Conservation (phyloP, 345 rosid genomes). For the Euphorbia pulcherrima region DNA sequence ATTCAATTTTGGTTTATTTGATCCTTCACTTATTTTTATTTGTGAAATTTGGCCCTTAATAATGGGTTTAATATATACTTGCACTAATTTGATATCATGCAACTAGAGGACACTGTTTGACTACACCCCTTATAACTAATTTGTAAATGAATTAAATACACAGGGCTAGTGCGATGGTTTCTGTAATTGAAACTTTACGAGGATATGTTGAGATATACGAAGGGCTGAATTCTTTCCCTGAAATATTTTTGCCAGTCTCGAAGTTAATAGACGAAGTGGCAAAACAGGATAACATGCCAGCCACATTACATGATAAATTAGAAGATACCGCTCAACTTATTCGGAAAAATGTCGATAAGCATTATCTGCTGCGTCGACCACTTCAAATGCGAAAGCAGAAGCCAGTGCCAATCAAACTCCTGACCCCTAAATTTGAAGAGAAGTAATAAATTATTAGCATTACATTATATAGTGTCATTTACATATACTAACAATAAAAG, state of each 20-base stretch:
- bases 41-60: too few relatives aligned
- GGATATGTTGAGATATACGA: slow-evolving; percentile 55
- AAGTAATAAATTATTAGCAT: slow-evolving; percentile 30
- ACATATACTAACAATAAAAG: background rate
- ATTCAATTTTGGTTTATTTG: too few relatives aligned
- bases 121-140: too few relatives aligned
- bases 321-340: slow-evolving; percentile 49
- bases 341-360: slow-evolving; percentile 47
- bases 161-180: slow-evolving; percentile 67
- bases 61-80: too few relatives aligned
- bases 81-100: too few relatives aligned
- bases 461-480: slow-evolving; percentile 1
- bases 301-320: slow-evolving; percentile 44
- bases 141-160: background rate
- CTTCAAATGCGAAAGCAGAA: slow-evolving; percentile 74
- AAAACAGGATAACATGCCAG: slow-evolving; percentile 50
- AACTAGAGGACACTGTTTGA: too few relatives aligned
- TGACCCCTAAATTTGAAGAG: slow-evolving; percentile 81
- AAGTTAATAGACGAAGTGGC: slow-evolving; percentile 47
- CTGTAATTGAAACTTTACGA: slow-evolving; percentile 54
- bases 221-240: slow-evolving; percentile 68
- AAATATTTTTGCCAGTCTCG: slow-evolving; percentile 64
- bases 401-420: slow-evolving; percentile 62
- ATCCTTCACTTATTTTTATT: too few relatives aligned
- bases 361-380: slow-evolving; percentile 51